phyloP scores from a whole-genome alignment of 225 moss, liverwort and hornwort genomes.

The Lunularia cruciata region DNA sequence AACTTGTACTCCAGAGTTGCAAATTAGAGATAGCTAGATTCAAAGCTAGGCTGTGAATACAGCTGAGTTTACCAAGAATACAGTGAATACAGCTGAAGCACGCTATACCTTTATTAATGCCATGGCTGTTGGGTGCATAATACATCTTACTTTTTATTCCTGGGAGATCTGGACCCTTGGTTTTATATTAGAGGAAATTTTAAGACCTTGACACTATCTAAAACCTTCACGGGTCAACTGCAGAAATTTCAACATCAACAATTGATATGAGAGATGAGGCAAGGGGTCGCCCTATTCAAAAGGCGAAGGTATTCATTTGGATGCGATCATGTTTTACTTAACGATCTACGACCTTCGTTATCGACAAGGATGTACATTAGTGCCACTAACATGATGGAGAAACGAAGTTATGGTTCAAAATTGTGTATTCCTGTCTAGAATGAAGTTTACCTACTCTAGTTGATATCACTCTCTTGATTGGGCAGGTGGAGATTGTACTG shows the following conservation, averaged over 20 bases:
- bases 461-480: background rate
- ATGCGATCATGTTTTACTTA: background rate
- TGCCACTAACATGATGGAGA: too few relatives aligned
- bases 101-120: too few relatives aligned
- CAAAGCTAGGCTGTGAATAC: too few relatives aligned
- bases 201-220: background rate
- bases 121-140: background rate
- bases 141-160: too few relatives aligned
- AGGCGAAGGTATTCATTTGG: conserved; percentile 64
- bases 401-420: too few relatives aligned
- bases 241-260: conserved; percentile 87
- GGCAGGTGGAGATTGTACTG: conserved; percentile 83
- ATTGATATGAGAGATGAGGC: conserved; percentile 97
- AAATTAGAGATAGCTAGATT: too few relatives aligned
- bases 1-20: too few relatives aligned
- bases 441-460: too few relatives aligned
- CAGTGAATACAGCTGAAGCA: background rate
- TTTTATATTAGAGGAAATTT: background rate
- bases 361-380: too few relatives aligned
- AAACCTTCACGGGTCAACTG: background rate
- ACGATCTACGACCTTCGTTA: too few relatives aligned
- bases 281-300: conserved; percentile 90
- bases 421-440: too few relatives aligned
- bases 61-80: background rate
- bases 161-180: too few relatives aligned